phyloP scores from a whole-genome alignment of 371 early-diverging fungal genomes.

The Fennellomyces sp. region DNA sequence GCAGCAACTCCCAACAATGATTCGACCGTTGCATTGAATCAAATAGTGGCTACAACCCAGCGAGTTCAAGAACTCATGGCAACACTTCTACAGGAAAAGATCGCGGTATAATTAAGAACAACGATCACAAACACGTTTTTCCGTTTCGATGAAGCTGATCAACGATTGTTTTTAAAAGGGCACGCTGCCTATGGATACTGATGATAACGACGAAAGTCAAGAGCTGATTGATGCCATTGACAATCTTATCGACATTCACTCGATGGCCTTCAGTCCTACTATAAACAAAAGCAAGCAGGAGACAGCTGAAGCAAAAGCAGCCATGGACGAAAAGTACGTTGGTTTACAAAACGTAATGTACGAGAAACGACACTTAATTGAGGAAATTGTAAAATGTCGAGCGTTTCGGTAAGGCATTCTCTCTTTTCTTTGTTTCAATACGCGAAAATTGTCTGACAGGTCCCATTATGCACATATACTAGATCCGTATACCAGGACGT shows the following conservation, averaged over 20 bases:
- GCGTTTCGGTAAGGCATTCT: constrained; percentile 33
- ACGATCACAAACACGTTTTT: no score
- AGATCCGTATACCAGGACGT: constrained; percentile 54
- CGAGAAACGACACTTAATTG: constrained; percentile 49
- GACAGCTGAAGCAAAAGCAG: constrained; percentile 42
- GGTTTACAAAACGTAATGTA: constrained; percentile 52
- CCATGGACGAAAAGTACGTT: constrained; percentile 43
- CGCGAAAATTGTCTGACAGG: background rate
- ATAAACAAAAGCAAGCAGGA: constrained; percentile 38
- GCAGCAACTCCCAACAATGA: background rate
- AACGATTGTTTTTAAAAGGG: no score
- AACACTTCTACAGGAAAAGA: background rate
- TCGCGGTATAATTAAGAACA: background rate
- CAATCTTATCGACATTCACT: constrained; percentile 34
- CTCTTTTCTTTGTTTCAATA: background rate
- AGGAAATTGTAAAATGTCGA: constrained; percentile 47
- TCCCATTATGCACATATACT: background rate
- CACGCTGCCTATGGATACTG: background rate
- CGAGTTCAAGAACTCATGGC: background rate
- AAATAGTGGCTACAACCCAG: background rate
- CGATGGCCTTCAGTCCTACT: constrained; percentile 15
- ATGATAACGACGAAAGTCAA: constrained; percentile 14
- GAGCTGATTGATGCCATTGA: constrained; percentile 16
- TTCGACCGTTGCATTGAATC: background rate
- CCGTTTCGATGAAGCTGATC: no score